Percentiles rank a stretch among this genome's conserved stretches.
These are phyloP conservation scores for Hymenoscyphus albidus DNA, from an alignment of 2,329 filamentous ascomycete species.

Conservation along the genomic window DNA sequence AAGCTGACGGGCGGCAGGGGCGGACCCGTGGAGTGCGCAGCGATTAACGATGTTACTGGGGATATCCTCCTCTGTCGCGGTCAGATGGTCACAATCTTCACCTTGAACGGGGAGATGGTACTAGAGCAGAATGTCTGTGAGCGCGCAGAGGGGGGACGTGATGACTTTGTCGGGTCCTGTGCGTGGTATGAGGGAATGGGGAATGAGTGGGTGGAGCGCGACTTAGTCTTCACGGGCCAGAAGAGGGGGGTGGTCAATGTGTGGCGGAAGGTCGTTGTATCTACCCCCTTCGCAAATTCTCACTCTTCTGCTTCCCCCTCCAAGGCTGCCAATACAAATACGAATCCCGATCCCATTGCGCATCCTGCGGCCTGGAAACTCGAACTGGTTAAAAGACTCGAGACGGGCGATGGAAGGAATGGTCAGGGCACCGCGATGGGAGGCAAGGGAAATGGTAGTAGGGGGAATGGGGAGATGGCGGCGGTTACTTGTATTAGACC, in stretches of 20 bases:
- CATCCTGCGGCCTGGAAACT: conserved; percentile 58
- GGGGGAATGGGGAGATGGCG: conserved; percentile 49
- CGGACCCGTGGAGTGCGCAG: conserved; percentile 60
- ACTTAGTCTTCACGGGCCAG: conserved; percentile 87
- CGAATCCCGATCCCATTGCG: too few relatives aligned
- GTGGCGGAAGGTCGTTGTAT: conserved; percentile 52
- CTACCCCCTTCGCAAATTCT: too few relatives aligned
- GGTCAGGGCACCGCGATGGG: conserved; percentile 23
- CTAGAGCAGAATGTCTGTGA: conserved; percentile 78
- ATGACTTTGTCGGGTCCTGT: conserved; percentile 76
- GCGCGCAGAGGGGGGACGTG: conserved; percentile 40
- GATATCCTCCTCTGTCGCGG: conserved; percentile 84
- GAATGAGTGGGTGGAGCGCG: conserved; percentile 87
- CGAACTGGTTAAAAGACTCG: conserved; percentile 74
- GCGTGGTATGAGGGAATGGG: conserved; percentile 92
- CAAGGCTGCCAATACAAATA: too few relatives aligned
- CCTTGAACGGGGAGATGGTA: conserved; percentile 80
- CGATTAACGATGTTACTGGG: conserved; percentile 86
- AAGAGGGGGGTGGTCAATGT: conserved; percentile 78
- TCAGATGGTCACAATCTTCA: conserved; percentile 71
- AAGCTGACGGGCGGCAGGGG: conserved; percentile 58
- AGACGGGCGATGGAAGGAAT: conserved; percentile 67
- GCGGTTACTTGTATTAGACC: conserved; percentile 84
- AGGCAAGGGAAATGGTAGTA: conserved; percentile 39
- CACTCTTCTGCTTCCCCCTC: too few relatives aligned